phyloP scores from a whole-genome alignment of 2,329 filamentous ascomycete species.

The Microsporum canis region DNA sequence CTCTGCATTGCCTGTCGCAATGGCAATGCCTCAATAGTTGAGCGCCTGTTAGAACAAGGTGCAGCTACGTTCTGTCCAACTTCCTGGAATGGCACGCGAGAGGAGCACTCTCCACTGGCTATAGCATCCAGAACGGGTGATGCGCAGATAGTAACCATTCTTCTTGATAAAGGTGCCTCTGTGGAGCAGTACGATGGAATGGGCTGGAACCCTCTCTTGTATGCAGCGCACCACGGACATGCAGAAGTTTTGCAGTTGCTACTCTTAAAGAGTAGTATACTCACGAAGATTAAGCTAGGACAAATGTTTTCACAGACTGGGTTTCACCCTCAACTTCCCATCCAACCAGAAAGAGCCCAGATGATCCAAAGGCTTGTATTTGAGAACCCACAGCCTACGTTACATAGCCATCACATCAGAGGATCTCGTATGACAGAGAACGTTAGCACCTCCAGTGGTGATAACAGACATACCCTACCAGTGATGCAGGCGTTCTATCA shows the following conservation, averaged over 20 bases:
- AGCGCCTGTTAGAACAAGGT: slow-evolving; percentile 25
- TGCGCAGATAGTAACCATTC: slow-evolving; percentile 1
- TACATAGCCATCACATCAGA: not conserved
- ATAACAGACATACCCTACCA: not conserved
- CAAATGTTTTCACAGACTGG: slow-evolving; percentile 1
- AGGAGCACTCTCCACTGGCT: slow-evolving; percentile 24
- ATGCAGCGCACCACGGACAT: slow-evolving; percentile 31
- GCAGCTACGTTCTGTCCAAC: slow-evolving; percentile 18
- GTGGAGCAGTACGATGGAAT: slow-evolving; percentile 26
- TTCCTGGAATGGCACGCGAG: slow-evolving; percentile 16
- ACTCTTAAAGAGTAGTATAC: slow-evolving; percentile 18
- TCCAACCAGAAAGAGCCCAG: slow-evolving; percentile 15
- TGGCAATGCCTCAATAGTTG: slow-evolving; percentile 26
- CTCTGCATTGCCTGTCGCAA: slow-evolving; percentile 27
- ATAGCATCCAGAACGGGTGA: not conserved
- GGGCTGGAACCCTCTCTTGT: slow-evolving; percentile 29
- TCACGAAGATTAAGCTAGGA: slow-evolving; percentile 8
- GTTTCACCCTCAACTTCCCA: not conserved
- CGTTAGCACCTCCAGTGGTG: not conserved
- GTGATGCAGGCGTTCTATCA: not conserved
- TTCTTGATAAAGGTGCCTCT: slow-evolving; percentile 23
- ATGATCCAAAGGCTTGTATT: slow-evolving; percentile 4
- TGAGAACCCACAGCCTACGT: not conserved
- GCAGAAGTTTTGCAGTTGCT: slow-evolving; percentile 25
- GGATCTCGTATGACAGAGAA: not conserved